Base-by-base conservation (phyloP, 768 basidiomycete genomes). In the Leccinum variicolor region DNA sequence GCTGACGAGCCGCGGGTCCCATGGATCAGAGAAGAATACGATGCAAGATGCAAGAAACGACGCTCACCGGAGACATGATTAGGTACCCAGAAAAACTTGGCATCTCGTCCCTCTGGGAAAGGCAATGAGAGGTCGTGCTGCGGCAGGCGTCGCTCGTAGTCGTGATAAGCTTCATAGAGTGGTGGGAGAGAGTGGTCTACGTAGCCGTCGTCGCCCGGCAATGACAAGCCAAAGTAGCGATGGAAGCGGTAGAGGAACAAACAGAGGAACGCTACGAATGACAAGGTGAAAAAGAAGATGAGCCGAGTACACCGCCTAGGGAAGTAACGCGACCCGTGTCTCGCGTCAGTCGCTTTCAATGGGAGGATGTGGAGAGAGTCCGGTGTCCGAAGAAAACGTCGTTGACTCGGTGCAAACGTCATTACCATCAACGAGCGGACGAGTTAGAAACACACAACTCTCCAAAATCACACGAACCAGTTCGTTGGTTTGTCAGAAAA, bases 61-160 rank as follows among this genome's bases (percentile, higher is more conserved):
- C 8, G 62, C 76, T 61, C 49, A 77, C 80, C 66, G 5, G 65
- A 67, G 15, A 74, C 78, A 62, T 84, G 81, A 49, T 82, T 82
- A 3, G 80, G 72, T 21, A 75, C 69, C 73, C 76, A 84, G 10
- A 85, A 66, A 62, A 78, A 84, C 53, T 74, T 77, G 1, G 72
- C 73, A 39, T 73, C 67, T 6, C 64, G 62, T 0, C 78, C 79
- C 36, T 80, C 75, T 3, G 78, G 78, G 39, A 67, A 73, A 1
- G 75, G 74, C 3, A 76, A 60, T 0, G 73, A 71, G 0, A 68
- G 60, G 54, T 76, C 65, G 59, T 82, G 79, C 50, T 84, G 82
- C 0, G 80, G 79, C 1, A 84, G 68, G 8, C 51, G 62, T 45
- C 77, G 71, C 64, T 84, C 82, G 28, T 72, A 74, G 47, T 74